Base-by-base conservation (phyloP, 305 asterid genomes). In the Coffea humblotiana region DNA sequence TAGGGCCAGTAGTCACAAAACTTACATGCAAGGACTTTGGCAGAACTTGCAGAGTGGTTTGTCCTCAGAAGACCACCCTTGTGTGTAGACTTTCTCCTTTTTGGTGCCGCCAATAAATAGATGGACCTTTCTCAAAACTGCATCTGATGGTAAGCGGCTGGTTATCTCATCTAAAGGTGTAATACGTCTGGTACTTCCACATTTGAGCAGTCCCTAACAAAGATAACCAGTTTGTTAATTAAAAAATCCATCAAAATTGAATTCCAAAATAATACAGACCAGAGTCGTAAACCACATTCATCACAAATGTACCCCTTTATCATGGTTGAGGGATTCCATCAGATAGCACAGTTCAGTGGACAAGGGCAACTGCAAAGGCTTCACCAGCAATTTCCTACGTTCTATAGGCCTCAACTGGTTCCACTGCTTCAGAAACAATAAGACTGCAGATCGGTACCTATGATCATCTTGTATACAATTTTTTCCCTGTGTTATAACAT, bases 11-110 rank as follows among this genome's bases (percentile, higher is more conserved):
- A 56, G 25, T 43, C 72, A 70, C 77, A 56, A 75, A 82, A 83
- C 97, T 80, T 86, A 94, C 99, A 72, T 90, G 97, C 98, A 96
- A 84, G 92, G 94, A 83, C 76, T 84, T 88, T 92, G 99, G 77
- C 99, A 96, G 54, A 94, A 91, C 87, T 96, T 96, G 94, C 99
- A 96, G 83, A 96, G 98, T 70, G 99, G 99, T 90, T 91, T 97
- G 61, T 92, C 90, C 85, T 81, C 77, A 76, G 90, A 82, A 66
- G 98, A 92, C 97, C 97, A 92, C 78, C 97, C 99, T 86, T 96
- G 99, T n/a, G 85, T 72, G 84, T 92, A 96, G 72, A 84, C 76
- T 87, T 87, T 90, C 86, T 90, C 93, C 81, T 90, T 92, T 79
- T 89, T 93, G 81, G 88, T 82, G 77, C 67, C 77, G 68, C 90